These are phyloP conservation scores for Morella rubra DNA, from an alignment of 306 rosid genomes.

Conservation along the genomic window DNA sequence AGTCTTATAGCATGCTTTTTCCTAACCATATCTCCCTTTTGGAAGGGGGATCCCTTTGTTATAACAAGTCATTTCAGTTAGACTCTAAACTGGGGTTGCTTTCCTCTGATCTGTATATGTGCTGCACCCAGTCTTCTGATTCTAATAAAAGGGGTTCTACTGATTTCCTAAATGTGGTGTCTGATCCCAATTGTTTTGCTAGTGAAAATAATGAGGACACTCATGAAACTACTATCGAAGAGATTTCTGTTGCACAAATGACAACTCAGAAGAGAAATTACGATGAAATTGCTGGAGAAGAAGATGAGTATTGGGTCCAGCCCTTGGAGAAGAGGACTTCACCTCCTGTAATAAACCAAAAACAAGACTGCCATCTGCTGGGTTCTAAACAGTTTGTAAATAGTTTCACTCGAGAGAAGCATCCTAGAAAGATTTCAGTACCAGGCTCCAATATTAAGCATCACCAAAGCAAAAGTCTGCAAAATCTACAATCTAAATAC, in stretches of 20 bases:
- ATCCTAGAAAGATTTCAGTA: constrained; percentile 21
- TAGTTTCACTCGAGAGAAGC: constrained; percentile 13
- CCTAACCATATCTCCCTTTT: constrained; percentile 28
- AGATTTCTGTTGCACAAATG: constrained; percentile 28
- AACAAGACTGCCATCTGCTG: constrained; percentile 30
- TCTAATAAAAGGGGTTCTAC: constrained; percentile 36
- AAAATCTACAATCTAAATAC: constrained; percentile 29
- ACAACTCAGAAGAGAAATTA: constrained; percentile 29
- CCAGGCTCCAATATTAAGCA: constrained; percentile 29
- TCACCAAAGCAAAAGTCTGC: constrained; percentile 34
- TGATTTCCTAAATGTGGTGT: constrained; percentile 15
- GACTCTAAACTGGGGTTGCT: constrained; percentile 32
- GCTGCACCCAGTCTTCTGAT: constrained; percentile 36
- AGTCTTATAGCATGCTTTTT: constrained; percentile 48
- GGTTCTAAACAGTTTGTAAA: constrained; percentile 36
- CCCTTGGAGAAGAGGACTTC: constrained; percentile 33
- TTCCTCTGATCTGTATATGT: constrained; percentile 33
- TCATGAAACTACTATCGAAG: constrained; percentile 30
- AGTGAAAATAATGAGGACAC: constrained; percentile 34
- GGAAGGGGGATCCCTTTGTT: constrained; percentile 19
- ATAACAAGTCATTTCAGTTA: constrained; percentile 32
- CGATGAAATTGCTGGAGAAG: constrained; percentile 31
- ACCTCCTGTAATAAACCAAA: constrained; percentile 40
- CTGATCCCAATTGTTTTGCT: constrained; percentile 26
- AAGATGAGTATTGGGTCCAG: constrained; percentile 26